Evolutionary conservation across 441 rosid species (phyloP), one percentile per base, ranked within the genome.

Genomic region (Biscutella laevigata): DNA sequence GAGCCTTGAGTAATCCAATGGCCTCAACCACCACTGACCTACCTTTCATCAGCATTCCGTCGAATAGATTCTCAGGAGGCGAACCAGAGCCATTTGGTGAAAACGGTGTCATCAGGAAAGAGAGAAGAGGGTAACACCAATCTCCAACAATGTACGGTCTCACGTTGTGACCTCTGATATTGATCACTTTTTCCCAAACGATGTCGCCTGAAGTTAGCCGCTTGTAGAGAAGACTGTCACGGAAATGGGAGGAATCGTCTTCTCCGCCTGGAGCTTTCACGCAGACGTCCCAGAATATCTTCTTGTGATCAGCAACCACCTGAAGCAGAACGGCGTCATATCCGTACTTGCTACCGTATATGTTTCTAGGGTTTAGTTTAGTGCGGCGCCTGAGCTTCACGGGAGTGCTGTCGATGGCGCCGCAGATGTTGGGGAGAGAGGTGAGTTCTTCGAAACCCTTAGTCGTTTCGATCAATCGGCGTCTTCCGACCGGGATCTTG

Each of bases 41-140:
- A 29, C 92, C 96, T 53, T 91, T 91, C 98, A 91, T 91, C 67
- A 91, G 61, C 98, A 91, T 91, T 7, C 96, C 95, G 1, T 91
- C 98, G 13, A 91, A 90, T 51, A 90, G 68, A 58, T 90, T 90
- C 75, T 87, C 95, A 0, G 88, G 86, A 0, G 96, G 98, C 0
- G 80, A 67, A 8, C 96, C 98, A 0, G 80, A 45, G 11, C 98
- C 98, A 10, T 80, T 73, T 0, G 92, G 80, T 0, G 94, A 87
- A 68, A 78, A 90, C 8, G 98, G 96, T 28, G 95, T 81, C 98
- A 90, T 90, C 59, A 90, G 32, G 12, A 87, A 91, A 0, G 98
- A 80, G 70, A 83, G 57, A 24, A 81, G 63, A 16, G 96, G 98
- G 64, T 83, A 87, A 57, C 96, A 83, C 98, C 98, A 91, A 67